Percentiles rank a stretch among this genome's conserved stretches.
These are phyloP conservation scores for Epicoccum sorghinum DNA, from an alignment of 2,329 filamentous ascomycete species.

Conservation along the genomic window DNA sequence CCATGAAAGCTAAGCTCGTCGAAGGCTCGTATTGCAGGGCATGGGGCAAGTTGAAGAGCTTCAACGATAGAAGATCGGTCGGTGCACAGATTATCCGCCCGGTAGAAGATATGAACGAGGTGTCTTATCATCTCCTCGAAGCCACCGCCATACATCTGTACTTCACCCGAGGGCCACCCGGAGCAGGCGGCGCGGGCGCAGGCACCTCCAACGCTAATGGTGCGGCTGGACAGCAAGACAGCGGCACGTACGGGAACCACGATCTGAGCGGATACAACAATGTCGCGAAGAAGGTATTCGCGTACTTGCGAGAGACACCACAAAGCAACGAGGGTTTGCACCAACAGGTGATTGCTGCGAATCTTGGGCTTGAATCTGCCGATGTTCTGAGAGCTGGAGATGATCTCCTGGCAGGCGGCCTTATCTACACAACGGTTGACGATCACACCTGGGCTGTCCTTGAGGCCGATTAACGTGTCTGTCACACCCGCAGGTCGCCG, in stretches of 20 bases:
- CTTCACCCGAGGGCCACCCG: slow-evolving; percentile 74
- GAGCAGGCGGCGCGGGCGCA: slow-evolving; percentile 47
- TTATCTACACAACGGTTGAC: slow-evolving; percentile 91
- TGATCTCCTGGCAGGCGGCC: slow-evolving; percentile 73
- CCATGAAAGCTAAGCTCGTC: slow-evolving; percentile 62
- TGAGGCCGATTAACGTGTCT: slow-evolving; percentile 56
- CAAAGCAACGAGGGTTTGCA: slow-evolving; percentile 85
- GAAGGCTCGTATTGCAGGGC: slow-evolving; percentile 83
- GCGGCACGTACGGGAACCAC: slow-evolving; percentile 43
- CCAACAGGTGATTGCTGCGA: slow-evolving; percentile 74
- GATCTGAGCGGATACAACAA: slow-evolving; percentile 47
- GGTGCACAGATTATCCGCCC: slow-evolving; percentile 81
- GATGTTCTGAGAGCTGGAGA: slow-evolving; percentile 81
- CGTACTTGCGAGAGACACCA: slow-evolving; percentile 68
- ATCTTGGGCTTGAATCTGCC: slow-evolving; percentile 67
- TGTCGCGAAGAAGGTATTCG: slow-evolving; percentile 74
- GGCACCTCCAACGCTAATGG: slow-evolving; percentile 45
- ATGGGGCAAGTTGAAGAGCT: slow-evolving; percentile 82
- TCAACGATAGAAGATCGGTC: slow-evolving; percentile 83
- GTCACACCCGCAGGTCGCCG: background rate
- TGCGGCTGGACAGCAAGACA: slow-evolving; percentile 27
- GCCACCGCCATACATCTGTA: slow-evolving; percentile 86
- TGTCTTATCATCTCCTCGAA: slow-evolving; percentile 91
- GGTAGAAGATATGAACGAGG: slow-evolving; percentile 85
- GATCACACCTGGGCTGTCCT: slow-evolving; percentile 90